A percentile compares a stretch with the other conserved stretches of the same genome.
Conservation (phyloP, 1,284 basidiomycete species). For the Cystobasidium sp. region DNA sequence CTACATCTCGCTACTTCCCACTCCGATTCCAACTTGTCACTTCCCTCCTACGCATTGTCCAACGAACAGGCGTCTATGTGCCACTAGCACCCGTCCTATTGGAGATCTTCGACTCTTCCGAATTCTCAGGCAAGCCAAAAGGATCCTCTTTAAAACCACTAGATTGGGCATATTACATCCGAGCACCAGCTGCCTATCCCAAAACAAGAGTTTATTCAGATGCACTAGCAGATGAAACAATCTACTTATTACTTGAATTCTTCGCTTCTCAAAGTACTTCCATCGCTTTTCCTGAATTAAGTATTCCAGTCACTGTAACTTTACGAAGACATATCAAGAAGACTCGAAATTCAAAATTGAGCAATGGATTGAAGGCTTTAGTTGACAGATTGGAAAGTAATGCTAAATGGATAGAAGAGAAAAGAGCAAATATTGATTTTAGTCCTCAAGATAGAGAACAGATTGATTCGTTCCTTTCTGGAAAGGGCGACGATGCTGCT, state of each 20-base stretch:
- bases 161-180: slow-evolving; percentile 84
- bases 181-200: slow-evolving; percentile 83
- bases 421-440: slow-evolving; percentile 71
- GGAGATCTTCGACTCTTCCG: slow-evolving; percentile 78
- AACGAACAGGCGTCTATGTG: slow-evolving; percentile 83
- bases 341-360: slow-evolving; percentile 63
- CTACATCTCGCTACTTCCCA: slow-evolving; percentile 77
- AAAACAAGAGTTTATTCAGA: slow-evolving; percentile 87
- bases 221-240: slow-evolving; percentile 78
- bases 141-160: slow-evolving; percentile 86
- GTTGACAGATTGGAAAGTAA: slow-evolving; percentile 84
- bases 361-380: slow-evolving; percentile 69
- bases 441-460: slow-evolving; percentile 71
- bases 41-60: slow-evolving; percentile 72
- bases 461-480: slow-evolving; percentile 72
- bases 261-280: slow-evolving; percentile 66
- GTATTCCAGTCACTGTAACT: slow-evolving; percentile 77
- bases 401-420: slow-evolving; percentile 73
- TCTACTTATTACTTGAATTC: slow-evolving; percentile 81
- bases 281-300: slow-evolving; percentile 91
- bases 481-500: slow-evolving; percentile 59
- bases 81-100: slow-evolving; percentile 84
- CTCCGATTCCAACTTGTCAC: slow-evolving; percentile 75
- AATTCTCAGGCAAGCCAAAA: slow-evolving; percentile 75
- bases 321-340: slow-evolving; percentile 73